Evolutionary conservation across 2,329 filamentous ascomycete genomes (phyloP), one percentile per base, ranked within the genome.

Genomic region (Scleromitrula shiraiana): DNA sequence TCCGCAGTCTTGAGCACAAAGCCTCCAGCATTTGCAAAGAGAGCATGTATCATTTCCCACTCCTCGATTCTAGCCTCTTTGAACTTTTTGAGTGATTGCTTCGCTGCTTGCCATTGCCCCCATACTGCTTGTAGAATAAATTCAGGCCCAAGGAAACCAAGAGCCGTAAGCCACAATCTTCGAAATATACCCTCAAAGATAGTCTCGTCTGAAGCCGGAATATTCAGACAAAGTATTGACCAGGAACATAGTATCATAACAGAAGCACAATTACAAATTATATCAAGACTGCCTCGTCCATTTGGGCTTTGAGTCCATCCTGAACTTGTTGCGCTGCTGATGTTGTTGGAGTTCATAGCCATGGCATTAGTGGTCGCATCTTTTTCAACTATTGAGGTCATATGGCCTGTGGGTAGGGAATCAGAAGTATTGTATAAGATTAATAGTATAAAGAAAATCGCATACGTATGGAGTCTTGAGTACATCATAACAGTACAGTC

Each of bases 321-420:
- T 19, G 8, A 15, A 9, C 8, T 33, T n/a, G n/a, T n/a, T n/a
- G n/a, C n/a, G 30, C 8, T 15, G 30, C 7, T 33, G 30, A 14
- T 15, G 30, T 5, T 33, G 30, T 7, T 33, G 7, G n/a, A n/a
- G n/a, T n/a, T n/a, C n/a, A 67, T 70, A 55, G 65, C 68, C 50
- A 45, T 57, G 15, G 26, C 26, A 29, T 29, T 7, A 12, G 12
- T 29, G 26, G 26, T 29, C n/a, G n/a, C n/a, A n/a, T n/a, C n/a
- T n/a, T n/a, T n/a, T n/a, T n/a, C n/a, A n/a, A n/a, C n/a, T n/a
- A n/a, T n/a, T n/a, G n/a, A n/a, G n/a, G n/a, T n/a, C n/a, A n/a
- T n/a, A n/a, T n/a, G n/a, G n/a, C n/a, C n/a, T n/a, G n/a, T n/a
- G n/a, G n/a, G n/a, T n/a, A n/a, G n/a, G n/a, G n/a, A n/a, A n/a